Percentiles rank a stretch among this genome's conserved stretches.
These are phyloP conservation scores for Dissophora globulifera DNA, from an alignment of 192 early-diverging fungal species.

Conservation along the genomic window DNA sequence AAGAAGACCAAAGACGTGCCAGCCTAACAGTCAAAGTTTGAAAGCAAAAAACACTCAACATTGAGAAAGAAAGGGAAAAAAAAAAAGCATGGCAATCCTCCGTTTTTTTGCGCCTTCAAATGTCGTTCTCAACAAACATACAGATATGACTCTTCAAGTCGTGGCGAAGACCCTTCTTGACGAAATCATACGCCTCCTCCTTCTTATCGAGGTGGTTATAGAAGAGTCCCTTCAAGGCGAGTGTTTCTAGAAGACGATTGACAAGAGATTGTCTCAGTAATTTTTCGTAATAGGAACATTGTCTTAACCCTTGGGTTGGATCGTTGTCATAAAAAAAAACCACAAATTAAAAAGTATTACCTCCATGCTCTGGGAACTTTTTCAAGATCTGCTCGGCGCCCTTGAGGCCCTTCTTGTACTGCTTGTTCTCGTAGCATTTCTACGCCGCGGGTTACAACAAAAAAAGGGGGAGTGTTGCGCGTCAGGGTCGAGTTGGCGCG, in stretches of 20 bases:
- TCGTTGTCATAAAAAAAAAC: background rate
- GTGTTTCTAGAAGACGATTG: slow-evolving; percentile 71
- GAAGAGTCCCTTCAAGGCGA: slow-evolving; percentile 96
- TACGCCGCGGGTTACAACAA: slow-evolving; percentile 48
- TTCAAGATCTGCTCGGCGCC: slow-evolving; percentile 90
- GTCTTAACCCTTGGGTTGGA: too few species aligned
- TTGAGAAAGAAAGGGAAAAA: too few species aligned
- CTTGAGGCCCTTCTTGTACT: slow-evolving; percentile 97
- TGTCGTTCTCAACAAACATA: slow-evolving; percentile 49
- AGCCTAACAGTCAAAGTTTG: slow-evolving; percentile 61
- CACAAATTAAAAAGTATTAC: slow-evolving; percentile 44
- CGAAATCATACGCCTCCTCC: slow-evolving; percentile 88
- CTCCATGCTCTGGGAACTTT: slow-evolving; percentile 93
- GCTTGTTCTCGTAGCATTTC: slow-evolving; percentile 95
- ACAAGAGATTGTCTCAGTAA: background rate
- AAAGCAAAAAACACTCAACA: too few species aligned
- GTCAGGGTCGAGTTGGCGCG: too few species aligned
- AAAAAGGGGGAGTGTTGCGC: too few species aligned
- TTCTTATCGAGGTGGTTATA: slow-evolving; percentile 89
- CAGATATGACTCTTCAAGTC: slow-evolving; percentile 90
- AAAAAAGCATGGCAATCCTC: too few species aligned
- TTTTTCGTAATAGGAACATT: background rate
- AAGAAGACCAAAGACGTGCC: slow-evolving; percentile 97
- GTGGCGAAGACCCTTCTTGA: slow-evolving; percentile 85
- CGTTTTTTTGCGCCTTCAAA: too few species aligned